These are phyloP conservation scores for Baudoinia panamericana DNA, from an alignment of 495 filamentous ascomycete genomes.

Conservation along the genomic window DNA sequence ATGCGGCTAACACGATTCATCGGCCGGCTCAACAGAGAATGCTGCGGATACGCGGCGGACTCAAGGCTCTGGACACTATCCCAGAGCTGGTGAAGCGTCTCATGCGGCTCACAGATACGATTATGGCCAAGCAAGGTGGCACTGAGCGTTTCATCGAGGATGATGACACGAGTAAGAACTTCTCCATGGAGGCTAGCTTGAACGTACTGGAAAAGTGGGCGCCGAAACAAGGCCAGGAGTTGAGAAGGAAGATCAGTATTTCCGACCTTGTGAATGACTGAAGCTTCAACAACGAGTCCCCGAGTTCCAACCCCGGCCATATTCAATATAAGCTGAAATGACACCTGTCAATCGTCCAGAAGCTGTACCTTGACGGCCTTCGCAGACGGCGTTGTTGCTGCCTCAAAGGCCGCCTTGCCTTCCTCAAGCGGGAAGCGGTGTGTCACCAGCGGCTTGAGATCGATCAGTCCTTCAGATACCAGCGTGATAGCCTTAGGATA, in stretches of 20 bases:
- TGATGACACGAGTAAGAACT: conserved; percentile 3
- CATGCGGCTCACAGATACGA: conserved; percentile 12
- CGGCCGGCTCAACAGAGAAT: conserved; percentile 15
- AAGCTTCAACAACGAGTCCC: neutral
- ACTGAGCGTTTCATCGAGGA: conserved; percentile 16
- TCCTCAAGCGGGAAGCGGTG: conserved; percentile 21
- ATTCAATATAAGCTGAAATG: too few species aligned
- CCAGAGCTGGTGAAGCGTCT: conserved; percentile 18
- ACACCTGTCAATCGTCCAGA: conserved; percentile 17
- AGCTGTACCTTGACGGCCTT: conserved; percentile 21
- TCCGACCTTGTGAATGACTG: conserved; percentile 10
- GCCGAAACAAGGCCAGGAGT: conserved; percentile 5
- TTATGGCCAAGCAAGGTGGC: conserved; percentile 11
- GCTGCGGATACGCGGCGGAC: conserved; percentile 15
- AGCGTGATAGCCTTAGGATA: conserved; percentile 22
- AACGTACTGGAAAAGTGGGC: conserved; percentile 8
- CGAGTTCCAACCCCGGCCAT: too few species aligned
- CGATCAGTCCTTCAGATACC: conserved; percentile 20
- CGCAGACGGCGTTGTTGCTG: conserved; percentile 12
- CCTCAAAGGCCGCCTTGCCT: conserved; percentile 18
- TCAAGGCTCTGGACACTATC: conserved; percentile 11
- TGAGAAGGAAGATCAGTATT: conserved; percentile 14
- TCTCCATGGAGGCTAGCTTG: conserved; percentile 5
- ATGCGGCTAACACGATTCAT: conserved; percentile 9
- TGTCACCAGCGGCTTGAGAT: conserved; percentile 21